Percentiles rank a stretch among this genome's conserved stretches.
phyloP scores from a whole-genome alignment of 495 filamentous ascomycete genomes.

The Trichocladium antarcticum region DNA sequence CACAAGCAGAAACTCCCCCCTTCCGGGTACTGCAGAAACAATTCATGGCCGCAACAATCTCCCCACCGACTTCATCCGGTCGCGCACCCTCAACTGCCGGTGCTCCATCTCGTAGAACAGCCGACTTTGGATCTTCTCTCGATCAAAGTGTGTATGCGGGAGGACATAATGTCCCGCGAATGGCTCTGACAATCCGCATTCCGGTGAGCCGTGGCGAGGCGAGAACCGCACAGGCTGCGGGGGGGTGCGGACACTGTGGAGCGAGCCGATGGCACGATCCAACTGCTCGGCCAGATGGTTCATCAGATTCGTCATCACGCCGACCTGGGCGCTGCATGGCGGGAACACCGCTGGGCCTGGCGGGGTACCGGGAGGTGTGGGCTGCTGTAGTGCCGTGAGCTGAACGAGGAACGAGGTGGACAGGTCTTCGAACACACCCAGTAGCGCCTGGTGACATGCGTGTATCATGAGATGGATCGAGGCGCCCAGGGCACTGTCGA shows the following conservation, averaged over 20 bases:
- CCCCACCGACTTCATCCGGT: neutral
- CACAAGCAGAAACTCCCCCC: too few relatives aligned
- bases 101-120: slow-evolving; percentile 3
- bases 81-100: neutral
- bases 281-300: slow-evolving; percentile 3
- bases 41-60: neutral
- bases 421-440: slow-evolving; percentile 12
- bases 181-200: neutral
- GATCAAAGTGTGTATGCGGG: neutral
- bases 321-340: neutral
- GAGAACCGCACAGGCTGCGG: neutral
- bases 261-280: neutral
- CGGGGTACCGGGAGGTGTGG: neutral
- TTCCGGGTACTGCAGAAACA: too few relatives aligned
- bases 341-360: neutral
- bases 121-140: neutral
- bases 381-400: neutral
- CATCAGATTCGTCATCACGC: slow-evolving; percentile 4
- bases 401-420: neutral
- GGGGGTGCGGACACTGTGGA: neutral
- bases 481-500: slow-evolving; percentile 3
- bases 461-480: slow-evolving; percentile 5
- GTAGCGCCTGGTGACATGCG: slow-evolving; percentile 8
- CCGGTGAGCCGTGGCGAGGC: too few relatives aligned
- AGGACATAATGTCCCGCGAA: neutral